Conservation (phyloP, 225 moss, liverwort and hornwort species). For the Anthoceros angustus region DNA sequence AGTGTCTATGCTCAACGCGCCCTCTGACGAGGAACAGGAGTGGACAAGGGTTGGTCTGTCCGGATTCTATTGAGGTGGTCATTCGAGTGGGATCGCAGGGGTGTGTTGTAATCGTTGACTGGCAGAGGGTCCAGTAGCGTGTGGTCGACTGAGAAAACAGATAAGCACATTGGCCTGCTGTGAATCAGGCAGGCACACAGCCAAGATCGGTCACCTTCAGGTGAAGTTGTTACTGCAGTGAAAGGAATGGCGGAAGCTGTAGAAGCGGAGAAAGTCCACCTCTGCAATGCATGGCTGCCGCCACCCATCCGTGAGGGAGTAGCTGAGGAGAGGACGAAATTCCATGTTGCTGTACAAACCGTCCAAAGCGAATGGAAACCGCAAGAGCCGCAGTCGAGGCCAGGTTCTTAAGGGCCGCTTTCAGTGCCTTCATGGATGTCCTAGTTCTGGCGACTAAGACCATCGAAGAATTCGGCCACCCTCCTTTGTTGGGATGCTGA, state of each 20-base stretch:
- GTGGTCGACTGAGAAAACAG: too few relatives aligned
- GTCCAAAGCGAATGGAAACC: constrained; percentile 29
- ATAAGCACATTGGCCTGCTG: too few relatives aligned
- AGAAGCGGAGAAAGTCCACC: constrained; percentile 30
- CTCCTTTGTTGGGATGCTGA: neutral
- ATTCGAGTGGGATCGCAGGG: too few relatives aligned
- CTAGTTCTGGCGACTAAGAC: neutral
- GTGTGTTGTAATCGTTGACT: too few relatives aligned
- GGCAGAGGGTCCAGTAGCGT: too few relatives aligned
- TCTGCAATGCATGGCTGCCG: constrained; percentile 88
- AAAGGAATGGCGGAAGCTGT: neutral
- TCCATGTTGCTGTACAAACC: constrained; percentile 51
- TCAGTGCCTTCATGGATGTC: neutral
- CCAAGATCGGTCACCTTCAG: too few relatives aligned
- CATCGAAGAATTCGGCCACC: neutral
- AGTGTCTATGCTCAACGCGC: too few relatives aligned
- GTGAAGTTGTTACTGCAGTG: neutral
- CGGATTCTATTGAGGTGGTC: too few relatives aligned
- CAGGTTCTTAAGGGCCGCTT: neutral
- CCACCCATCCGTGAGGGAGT: constrained; percentile 42
- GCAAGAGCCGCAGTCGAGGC: constrained; percentile 7
- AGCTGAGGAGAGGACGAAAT: constrained; percentile 58
- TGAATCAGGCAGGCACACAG: too few relatives aligned
- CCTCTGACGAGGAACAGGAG: too few relatives aligned
- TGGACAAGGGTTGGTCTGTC: too few relatives aligned